Evolutionary conservation across 2,329 filamentous ascomycete genomes (phyloP).

Genomic region (Penicillium sp.): DNA sequence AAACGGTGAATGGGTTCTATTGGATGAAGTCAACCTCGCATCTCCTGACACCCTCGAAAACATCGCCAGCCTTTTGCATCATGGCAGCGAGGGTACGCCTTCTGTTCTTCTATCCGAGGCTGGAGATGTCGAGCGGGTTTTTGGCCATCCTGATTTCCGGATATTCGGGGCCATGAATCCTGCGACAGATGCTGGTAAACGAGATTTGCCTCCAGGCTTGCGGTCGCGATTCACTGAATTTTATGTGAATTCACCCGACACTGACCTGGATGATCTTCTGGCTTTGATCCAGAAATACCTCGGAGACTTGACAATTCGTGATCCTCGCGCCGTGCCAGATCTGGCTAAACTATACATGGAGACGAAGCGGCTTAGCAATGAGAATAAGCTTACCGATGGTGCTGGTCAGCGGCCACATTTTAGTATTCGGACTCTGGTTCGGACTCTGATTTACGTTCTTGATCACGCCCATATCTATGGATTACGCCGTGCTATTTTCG

Average conservation of each 20-base stretch:
- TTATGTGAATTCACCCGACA: conserved; percentile 87
- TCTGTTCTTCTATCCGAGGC: conserved; percentile 89
- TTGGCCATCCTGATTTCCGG: conserved; percentile 85
- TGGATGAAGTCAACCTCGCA: conserved; percentile 96
- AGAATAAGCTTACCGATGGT: conserved; percentile 85
- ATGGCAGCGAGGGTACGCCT: conserved; percentile 63
- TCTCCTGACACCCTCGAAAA: conserved; percentile 92
- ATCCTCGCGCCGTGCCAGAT: conserved; percentile 69
- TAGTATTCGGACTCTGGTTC: conserved; percentile 86
- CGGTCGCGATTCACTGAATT: conserved; percentile 92
- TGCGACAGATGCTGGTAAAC: conserved; percentile 93
- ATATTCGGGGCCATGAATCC: conserved; percentile 99
- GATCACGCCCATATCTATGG: conserved; percentile 80
- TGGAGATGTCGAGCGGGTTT: conserved; percentile 82
- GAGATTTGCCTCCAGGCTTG: conserved; percentile 82
- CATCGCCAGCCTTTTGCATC: conserved; percentile 77
- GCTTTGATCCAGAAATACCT: conserved; percentile 86
- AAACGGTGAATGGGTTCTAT: conserved; percentile 92
- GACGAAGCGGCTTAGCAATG: conserved; percentile 72
- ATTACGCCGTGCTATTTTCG: conserved; percentile 76
- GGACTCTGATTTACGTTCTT: conserved; percentile 80
- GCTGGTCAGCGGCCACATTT: conserved; percentile 96
- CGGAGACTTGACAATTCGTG: conserved; percentile 62
- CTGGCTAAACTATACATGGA: conserved; percentile 83
- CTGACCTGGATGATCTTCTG: conserved; percentile 75